Conservation (phyloP, 768 basidiomycete species). For the Amyloporia xantha region DNA sequence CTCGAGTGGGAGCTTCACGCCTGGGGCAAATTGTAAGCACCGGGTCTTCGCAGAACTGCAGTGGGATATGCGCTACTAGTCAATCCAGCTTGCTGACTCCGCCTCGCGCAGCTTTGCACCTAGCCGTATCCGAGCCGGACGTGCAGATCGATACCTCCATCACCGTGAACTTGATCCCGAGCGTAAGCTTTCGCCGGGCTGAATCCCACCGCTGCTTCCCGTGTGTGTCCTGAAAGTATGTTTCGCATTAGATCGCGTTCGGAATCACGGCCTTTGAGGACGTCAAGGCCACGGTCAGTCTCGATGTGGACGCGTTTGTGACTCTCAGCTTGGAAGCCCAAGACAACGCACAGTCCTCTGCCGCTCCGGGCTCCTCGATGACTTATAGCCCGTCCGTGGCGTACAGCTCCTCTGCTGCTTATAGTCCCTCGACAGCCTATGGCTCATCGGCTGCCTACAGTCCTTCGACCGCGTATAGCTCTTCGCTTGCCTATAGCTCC, state of each 20-base stretch:
- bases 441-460: too few species aligned
- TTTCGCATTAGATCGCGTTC: conserved; percentile 30
- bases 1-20: conserved; percentile 22
- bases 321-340: neutral
- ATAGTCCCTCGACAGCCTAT: too few species aligned
- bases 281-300: conserved; percentile 33
- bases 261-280: conserved; percentile 36
- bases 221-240: neutral
- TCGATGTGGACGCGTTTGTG: conserved; percentile 29
- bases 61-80: neutral
- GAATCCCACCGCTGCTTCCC: neutral
- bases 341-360: neutral
- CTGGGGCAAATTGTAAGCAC: conserved; percentile 40
- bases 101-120: neutral
- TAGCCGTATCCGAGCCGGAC: conserved; percentile 35
- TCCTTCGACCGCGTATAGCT: too few species aligned
- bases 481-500: too few species aligned
- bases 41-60: too few species aligned
- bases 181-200: too few species aligned
- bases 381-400: too few species aligned
- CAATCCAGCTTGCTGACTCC: too few species aligned
- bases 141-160: conserved; percentile 35
- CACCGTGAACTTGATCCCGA: conserved; percentile 43
- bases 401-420: too few species aligned
- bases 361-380: neutral